Conservation (phyloP, 148 eudicot species). For the Pouteria glomerata region DNA sequence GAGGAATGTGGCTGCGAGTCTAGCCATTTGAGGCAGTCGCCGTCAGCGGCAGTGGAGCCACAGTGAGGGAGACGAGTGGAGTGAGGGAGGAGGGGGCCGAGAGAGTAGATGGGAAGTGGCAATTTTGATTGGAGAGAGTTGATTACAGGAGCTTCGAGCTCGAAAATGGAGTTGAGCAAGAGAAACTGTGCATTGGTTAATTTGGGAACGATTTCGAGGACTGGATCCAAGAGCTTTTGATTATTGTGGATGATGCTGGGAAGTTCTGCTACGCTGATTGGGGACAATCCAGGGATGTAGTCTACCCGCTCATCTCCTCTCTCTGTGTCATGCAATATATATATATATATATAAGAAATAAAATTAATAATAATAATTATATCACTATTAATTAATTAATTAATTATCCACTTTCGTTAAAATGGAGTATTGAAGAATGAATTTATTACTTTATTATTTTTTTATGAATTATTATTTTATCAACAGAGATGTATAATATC, state of each 20-base stretch:
- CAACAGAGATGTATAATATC: too few relatives aligned
- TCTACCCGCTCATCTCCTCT: slow-evolving; percentile 28
- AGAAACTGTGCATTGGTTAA: slow-evolving; percentile 24
- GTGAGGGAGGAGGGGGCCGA: slow-evolving; percentile 35
- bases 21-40: slow-evolving; percentile 29
- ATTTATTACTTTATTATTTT: too few relatives aligned
- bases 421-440: too few relatives aligned
- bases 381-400: too few relatives aligned
- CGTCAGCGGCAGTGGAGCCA: not conserved
- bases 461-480: too few relatives aligned
- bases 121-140: slow-evolving; percentile 9
- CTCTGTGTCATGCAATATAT: too few relatives aligned
- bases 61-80: slow-evolving; percentile 1
- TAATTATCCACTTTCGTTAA: too few relatives aligned
- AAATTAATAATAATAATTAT: too few relatives aligned
- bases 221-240: slow-evolving; percentile 1
- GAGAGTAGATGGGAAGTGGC: slow-evolving; percentile 19
- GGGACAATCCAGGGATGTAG: slow-evolving; percentile 29
- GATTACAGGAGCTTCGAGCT: slow-evolving; percentile 28
- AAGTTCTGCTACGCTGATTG: slow-evolving; percentile 25
- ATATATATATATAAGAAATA: too few relatives aligned
- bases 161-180: slow-evolving; percentile 26
- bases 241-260: slow-evolving; percentile 15
- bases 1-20: slow-evolving; percentile 26
- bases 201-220: not conserved